A percentile compares a stretch with the other conserved stretches of the same genome.
These are phyloP conservation scores for Solioccasus polychromus DNA, from an alignment of 768 basidiomycete species.

Conservation along the genomic window DNA sequence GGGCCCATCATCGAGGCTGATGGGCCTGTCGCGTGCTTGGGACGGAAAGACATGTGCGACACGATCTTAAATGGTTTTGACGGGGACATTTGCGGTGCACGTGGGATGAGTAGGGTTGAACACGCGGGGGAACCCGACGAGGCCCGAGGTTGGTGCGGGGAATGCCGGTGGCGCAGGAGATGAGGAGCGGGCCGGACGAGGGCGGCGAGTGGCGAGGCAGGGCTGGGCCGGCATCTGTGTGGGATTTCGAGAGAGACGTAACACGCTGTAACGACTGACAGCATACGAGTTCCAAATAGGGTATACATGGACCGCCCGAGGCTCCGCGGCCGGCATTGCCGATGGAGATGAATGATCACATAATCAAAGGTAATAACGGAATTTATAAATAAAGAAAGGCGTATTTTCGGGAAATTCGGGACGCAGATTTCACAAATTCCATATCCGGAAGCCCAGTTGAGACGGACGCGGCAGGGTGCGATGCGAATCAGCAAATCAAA, in stretches of 20 bases:
- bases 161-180: slow-evolving; percentile 26
- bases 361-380: slow-evolving; percentile 32
- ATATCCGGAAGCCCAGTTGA: slow-evolving; percentile 17
- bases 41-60: neutral
- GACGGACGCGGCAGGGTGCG: slow-evolving; percentile 21
- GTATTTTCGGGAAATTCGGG: slow-evolving; percentile 29
- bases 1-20: too few relatives aligned
- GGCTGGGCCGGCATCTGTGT: slow-evolving; percentile 25
- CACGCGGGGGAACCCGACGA: slow-evolving; percentile 17
- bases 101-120: slow-evolving; percentile 4
- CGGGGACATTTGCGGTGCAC: neutral
- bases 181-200: slow-evolving; percentile 13
- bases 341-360: slow-evolving; percentile 22
- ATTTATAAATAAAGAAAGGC: slow-evolving; percentile 28
- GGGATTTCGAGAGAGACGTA: slow-evolving; percentile 18
- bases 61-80: too few relatives aligned
- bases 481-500: slow-evolving; percentile 39
- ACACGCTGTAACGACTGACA: slow-evolving; percentile 25
- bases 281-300: slow-evolving; percentile 20
- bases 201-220: slow-evolving; percentile 26
- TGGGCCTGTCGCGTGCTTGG: neutral
- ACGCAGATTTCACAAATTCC: slow-evolving; percentile 20
- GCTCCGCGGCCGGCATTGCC: slow-evolving; percentile 33
- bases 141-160: slow-evolving; percentile 10
- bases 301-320: slow-evolving; percentile 23